phyloP scores from a whole-genome alignment of 768 basidiomycete genomes.

The Imleria badia region DNA sequence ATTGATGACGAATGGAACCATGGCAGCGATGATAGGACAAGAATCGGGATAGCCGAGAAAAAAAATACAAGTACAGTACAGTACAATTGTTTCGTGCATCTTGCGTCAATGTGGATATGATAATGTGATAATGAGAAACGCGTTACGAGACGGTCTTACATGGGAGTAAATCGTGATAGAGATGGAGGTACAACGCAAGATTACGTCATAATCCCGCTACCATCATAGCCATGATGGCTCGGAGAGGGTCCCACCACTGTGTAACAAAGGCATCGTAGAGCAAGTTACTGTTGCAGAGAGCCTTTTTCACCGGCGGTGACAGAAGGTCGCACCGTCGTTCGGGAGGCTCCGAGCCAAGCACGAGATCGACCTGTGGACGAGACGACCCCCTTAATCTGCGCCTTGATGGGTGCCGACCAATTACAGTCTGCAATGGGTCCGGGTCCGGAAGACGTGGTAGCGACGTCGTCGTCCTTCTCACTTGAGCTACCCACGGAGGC shows the following conservation, averaged over 20 bases:
- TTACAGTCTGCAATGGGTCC: slow-evolving; percentile 22
- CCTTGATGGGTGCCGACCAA: slow-evolving; percentile 17
- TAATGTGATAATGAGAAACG: not conserved
- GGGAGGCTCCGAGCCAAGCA: slow-evolving; percentile 26
- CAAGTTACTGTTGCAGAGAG: slow-evolving; percentile 24
- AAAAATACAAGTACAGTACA: slow-evolving; percentile 3
- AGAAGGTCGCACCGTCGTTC: not conserved
- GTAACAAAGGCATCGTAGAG: slow-evolving; percentile 60
- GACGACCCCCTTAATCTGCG: not conserved
- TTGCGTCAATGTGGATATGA: not conserved
- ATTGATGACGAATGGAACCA: not conserved
- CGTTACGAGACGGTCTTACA: not conserved
- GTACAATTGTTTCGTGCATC: no score
- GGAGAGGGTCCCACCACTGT: slow-evolving; percentile 56
- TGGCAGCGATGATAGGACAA: not conserved
- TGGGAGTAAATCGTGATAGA: not conserved
- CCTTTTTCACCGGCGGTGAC: not conserved
- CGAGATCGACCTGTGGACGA: not conserved
- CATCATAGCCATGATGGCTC: slow-evolving; percentile 10
- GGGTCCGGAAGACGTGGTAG: not conserved
- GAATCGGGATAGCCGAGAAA: not conserved
- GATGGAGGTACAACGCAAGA: not conserved
- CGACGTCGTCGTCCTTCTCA: not conserved
- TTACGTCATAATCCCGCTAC: slow-evolving; percentile 22
- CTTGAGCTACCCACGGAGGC: not conserved